Percentiles rank a stretch among this genome's conserved stretches.
Evolutionary conservation across 495 filamentous ascomycete genomes (phyloP).

Genomic region (Penicillium verhagenii): DNA sequence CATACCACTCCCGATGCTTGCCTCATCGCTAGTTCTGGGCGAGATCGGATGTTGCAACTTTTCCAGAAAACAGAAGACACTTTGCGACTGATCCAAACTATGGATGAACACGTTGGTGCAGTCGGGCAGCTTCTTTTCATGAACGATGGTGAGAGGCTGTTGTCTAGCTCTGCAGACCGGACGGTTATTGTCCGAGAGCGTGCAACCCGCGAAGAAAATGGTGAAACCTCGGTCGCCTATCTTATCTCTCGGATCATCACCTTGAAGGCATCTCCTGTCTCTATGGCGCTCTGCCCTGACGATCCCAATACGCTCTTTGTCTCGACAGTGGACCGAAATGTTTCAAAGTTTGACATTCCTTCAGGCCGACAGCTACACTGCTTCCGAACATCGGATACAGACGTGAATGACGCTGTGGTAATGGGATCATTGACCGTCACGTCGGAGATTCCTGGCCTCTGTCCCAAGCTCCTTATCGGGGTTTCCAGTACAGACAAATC

Average conservation of each 20-base stretch:
- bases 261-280: slow-evolving; percentile 80
- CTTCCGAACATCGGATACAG: slow-evolving; percentile 80
- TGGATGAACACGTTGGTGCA: slow-evolving; percentile 75
- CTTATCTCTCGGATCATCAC: slow-evolving; percentile 72
- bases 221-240: slow-evolving; percentile 69
- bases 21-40: slow-evolving; percentile 74
- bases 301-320: slow-evolving; percentile 62
- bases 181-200: slow-evolving; percentile 77
- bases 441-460: slow-evolving; percentile 34
- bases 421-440: slow-evolving; percentile 69
- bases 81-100: slow-evolving; percentile 65
- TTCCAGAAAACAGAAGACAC: slow-evolving; percentile 60
- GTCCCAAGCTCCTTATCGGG: slow-evolving; percentile 64
- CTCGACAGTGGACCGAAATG: slow-evolving; percentile 77
- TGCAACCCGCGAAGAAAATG: slow-evolving; percentile 62
- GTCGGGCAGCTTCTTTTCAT: slow-evolving; percentile 64
- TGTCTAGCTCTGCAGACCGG: slow-evolving; percentile 87
- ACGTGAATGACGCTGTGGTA: slow-evolving; percentile 76
- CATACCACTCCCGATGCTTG: slow-evolving; percentile 32
- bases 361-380: slow-evolving; percentile 67
- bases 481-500: slow-evolving; percentile 94
- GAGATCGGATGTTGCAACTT: slow-evolving; percentile 88
- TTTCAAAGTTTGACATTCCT: slow-evolving; percentile 71
- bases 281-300: slow-evolving; percentile 68
- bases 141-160: slow-evolving; percentile 62